A percentile compares a stretch with the other conserved stretches of the same genome.
Evolutionary conservation across 2,329 filamentous ascomycete genomes (phyloP).

Genomic region (Claviceps pusilla): DNA sequence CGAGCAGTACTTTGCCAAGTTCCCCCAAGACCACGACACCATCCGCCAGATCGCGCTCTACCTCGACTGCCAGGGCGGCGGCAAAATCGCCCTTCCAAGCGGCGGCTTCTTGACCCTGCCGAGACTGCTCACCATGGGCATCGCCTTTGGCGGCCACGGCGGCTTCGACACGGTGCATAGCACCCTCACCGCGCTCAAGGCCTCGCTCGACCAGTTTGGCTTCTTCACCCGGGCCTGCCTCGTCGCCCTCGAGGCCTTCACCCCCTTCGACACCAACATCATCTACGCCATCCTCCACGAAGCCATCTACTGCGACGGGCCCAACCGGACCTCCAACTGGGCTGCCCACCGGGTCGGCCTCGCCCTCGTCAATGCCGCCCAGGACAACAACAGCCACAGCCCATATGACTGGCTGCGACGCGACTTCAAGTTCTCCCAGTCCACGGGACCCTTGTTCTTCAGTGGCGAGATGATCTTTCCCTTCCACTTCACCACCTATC

Average conservation of each 20-base stretch:
- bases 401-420: constrained; percentile 36
- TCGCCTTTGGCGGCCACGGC: constrained; percentile 64
- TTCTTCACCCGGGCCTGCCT: constrained; percentile 60
- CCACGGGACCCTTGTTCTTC: constrained; percentile 49
- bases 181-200: constrained; percentile 52
- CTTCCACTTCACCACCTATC: constrained; percentile 68
- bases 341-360: constrained; percentile 52
- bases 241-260: constrained; percentile 48
- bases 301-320: constrained; percentile 65
- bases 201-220: constrained; percentile 63
- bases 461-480: constrained; percentile 88
- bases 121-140: constrained; percentile 63
- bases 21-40: constrained; percentile 57
- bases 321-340: constrained; percentile 52
- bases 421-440: constrained; percentile 12
- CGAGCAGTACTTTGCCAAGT: constrained; percentile 67
- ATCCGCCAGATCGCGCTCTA: constrained; percentile 53
- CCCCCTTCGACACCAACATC: constrained; percentile 59
- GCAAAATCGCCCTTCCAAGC: constrained; percentile 45
- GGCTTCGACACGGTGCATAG: constrained; percentile 63
- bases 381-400: constrained; percentile 13
- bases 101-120: constrained; percentile 59
- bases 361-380: constrained; percentile 11
- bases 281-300: constrained; percentile 84
- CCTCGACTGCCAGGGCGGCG: constrained; percentile 37